Evolutionary conservation across 2,329 filamentous ascomycete species (phyloP).

Genomic region (Fusarium nelsonii): DNA sequence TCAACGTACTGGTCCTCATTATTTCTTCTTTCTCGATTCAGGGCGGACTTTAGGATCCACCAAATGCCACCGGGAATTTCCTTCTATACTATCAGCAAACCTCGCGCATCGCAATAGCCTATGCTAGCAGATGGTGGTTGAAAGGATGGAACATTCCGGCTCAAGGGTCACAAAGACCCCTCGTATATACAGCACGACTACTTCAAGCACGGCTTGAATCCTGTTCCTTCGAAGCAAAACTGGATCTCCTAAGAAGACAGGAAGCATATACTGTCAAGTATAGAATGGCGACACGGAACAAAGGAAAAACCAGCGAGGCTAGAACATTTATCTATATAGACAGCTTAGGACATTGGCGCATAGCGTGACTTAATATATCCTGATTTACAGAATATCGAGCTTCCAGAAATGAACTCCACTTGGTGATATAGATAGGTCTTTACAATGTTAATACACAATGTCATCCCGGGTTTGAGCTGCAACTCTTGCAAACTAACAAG

Average conservation of each 20-base stretch:
- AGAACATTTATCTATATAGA: background rate
- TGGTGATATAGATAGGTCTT: background rate
- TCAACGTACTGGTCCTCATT: slow-evolving; percentile 85
- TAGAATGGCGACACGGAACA: background rate
- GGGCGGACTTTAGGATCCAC: slow-evolving; percentile 75
- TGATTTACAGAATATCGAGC: background rate
- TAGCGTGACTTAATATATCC: slow-evolving; percentile 20
- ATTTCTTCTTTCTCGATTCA: slow-evolving; percentile 94
- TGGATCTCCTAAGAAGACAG: background rate
- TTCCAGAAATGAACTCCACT: background rate
- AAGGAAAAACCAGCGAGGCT: background rate
- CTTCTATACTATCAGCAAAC: background rate
- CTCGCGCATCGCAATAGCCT: background rate
- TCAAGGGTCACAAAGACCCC: background rate
- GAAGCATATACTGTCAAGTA: background rate
- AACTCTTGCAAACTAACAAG: no score
- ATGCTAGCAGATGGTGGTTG: background rate
- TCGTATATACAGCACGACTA: background rate
- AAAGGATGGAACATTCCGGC: background rate
- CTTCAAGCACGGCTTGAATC: background rate
- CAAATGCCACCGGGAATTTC: background rate
- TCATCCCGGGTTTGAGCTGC: no score
- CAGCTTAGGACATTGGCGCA: background rate
- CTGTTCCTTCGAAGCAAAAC: background rate
- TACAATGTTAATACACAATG: no score